Percentiles rank a stretch among this genome's conserved stretches.
Conservation (phyloP, 306 rosid genomes). For the Cicer cuneatum region DNA sequence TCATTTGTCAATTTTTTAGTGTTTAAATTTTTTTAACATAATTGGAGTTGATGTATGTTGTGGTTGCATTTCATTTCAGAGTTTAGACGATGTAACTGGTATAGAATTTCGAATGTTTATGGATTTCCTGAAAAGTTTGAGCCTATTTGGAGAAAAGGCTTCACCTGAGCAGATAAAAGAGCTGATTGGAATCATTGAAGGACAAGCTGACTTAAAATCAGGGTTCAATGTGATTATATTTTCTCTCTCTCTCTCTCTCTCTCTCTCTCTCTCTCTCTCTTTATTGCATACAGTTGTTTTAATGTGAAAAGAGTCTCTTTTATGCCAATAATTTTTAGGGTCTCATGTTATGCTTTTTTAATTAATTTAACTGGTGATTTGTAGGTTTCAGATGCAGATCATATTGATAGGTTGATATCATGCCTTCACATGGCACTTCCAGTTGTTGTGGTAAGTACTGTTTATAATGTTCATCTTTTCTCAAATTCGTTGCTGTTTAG, state of each 20-base stretch:
- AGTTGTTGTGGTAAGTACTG: constrained; percentile 77
- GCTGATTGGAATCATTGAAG: constrained; percentile 90
- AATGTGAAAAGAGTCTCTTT: constrained; percentile 22
- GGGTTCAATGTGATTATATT: constrained; percentile 72
- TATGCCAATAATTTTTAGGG: neutral
- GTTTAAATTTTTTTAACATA: constrained; percentile 26
- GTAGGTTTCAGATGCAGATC: constrained; percentile 93
- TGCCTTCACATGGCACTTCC: constrained; percentile 96
- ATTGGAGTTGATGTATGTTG: constrained; percentile 43
- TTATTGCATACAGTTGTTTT: constrained; percentile 14
- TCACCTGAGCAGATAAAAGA: constrained; percentile 84
- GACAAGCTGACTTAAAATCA: constrained; percentile 91
- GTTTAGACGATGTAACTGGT: constrained; percentile 89
- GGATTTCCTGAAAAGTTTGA: constrained; percentile 85
- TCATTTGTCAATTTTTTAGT: constrained; percentile 7
- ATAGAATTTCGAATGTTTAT: constrained; percentile 90
- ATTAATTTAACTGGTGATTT: constrained; percentile 37
- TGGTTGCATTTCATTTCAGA: constrained; percentile 61
- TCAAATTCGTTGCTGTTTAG: constrained; percentile 2
- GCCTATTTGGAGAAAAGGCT: constrained; percentile 88
- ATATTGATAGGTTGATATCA: constrained; percentile 89
- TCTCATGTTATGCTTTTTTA: constrained; percentile 28
- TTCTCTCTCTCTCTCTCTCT: neutral
- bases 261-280: neutral
- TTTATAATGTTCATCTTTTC: constrained; percentile 22